Evolutionary conservation across 176 grass and related monocot genomes (phyloP).

Genomic region (Avena insularis): DNA sequence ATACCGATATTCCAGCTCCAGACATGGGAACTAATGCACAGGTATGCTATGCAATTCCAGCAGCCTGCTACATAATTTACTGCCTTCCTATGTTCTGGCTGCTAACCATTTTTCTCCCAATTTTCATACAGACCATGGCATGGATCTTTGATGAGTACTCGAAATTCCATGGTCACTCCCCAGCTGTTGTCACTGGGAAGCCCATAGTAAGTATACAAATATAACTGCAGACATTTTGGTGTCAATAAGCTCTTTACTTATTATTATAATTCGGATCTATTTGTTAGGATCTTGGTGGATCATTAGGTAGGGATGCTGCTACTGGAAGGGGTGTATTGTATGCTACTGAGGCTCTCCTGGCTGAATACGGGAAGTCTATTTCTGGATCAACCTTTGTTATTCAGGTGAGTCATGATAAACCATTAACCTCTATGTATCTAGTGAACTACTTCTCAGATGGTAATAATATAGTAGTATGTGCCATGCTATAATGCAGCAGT

Average conservation of each 20-base stretch:
- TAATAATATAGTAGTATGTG: not conserved
- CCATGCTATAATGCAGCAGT: not conserved
- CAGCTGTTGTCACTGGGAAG: slow-evolving; percentile 94
- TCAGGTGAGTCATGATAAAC: slow-evolving; percentile 61
- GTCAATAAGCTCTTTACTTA: slow-evolving; percentile 24
- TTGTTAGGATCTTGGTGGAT: slow-evolving; percentile 94
- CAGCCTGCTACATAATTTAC: not conserved
- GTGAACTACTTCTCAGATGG: not conserved
- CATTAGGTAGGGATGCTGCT: slow-evolving; percentile 92
- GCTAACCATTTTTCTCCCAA: not conserved
- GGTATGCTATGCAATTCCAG: slow-evolving; percentile 37
- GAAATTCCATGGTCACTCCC: slow-evolving; percentile 95
- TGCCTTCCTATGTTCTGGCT: slow-evolving; percentile 23
- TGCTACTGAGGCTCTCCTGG: slow-evolving; percentile 80
- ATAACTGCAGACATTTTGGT: slow-evolving; percentile 34
- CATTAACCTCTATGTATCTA: not conserved
- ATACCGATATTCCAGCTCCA: slow-evolving; percentile 91
- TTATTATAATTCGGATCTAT: not conserved
- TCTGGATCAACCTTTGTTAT: slow-evolving; percentile 86
- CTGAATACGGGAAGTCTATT: slow-evolving; percentile 83
- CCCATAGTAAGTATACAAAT: slow-evolving; percentile 75
- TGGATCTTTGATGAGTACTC: slow-evolving; percentile 99
- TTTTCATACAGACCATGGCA: slow-evolving; percentile 83
- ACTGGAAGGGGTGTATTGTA: slow-evolving; percentile 89
- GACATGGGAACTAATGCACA: slow-evolving; percentile 98